phyloP scores from a whole-genome alignment of 169 alveolate species.

The Eimeria maxima region DNA sequence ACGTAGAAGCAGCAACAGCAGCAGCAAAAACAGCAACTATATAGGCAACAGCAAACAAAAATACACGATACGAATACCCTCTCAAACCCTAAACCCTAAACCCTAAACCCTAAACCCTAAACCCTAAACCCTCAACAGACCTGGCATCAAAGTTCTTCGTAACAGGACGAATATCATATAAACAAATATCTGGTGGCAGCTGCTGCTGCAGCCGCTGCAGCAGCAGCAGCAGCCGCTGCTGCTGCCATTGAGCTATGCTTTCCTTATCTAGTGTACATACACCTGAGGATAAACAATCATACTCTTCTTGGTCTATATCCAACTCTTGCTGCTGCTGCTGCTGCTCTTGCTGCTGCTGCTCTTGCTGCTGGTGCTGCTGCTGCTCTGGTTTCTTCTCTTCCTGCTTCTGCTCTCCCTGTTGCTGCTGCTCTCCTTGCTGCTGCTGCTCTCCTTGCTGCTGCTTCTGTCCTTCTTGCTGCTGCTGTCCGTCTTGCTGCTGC shows the following conservation, averaged over 20 bases:
- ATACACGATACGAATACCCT: neutral
- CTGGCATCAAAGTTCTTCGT: constrained; percentile 76
- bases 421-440: too few species aligned
- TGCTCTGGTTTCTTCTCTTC: too few species aligned
- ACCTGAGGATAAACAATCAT: neutral
- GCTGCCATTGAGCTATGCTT: neutral
- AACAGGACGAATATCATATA: constrained; percentile 25
- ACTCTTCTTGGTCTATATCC: neutral
- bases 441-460: too few species aligned
- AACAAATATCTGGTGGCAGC: constrained; percentile 29
- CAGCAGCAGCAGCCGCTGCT: constrained; percentile 3
- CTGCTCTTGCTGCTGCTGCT: too few species aligned
- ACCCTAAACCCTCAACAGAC: neutral
- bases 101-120: constrained; percentile 22
- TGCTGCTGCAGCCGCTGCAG: neutral
- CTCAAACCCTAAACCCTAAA: constrained; percentile 11
- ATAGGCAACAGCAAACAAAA: too few species aligned
- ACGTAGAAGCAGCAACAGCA: neutral
- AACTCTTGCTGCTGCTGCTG: neutral
- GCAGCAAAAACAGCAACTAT: constrained; percentile 2
- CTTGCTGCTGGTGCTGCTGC: too few species aligned
- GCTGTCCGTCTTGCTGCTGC: neutral
- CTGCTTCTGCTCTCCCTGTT: too few species aligned
- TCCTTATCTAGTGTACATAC: neutral
- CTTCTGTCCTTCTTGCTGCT: neutral